These are phyloP conservation scores for Citrullus amarus DNA, from an alignment of 306 rosid genomes.

Conservation along the genomic window DNA sequence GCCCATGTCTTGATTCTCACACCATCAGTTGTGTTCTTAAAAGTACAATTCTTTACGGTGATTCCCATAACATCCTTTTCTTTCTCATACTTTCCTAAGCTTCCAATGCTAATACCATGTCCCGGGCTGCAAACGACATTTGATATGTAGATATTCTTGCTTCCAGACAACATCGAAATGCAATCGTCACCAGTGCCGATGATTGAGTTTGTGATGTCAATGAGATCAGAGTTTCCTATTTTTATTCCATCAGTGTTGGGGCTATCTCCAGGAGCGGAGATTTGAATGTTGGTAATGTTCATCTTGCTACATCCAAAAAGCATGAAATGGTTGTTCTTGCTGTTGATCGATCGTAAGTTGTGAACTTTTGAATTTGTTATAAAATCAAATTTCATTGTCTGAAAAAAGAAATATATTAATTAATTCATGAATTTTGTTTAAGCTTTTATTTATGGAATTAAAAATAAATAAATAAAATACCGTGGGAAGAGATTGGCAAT, in stretches of 20 bases:
- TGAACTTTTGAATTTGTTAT: conserved; percentile 31
- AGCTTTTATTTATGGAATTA: not conserved
- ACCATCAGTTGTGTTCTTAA: conserved; percentile 31
- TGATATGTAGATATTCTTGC: conserved; percentile 15
- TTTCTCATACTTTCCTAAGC: conserved; percentile 25
- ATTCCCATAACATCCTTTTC: conserved; percentile 31
- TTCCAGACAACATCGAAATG: conserved; percentile 34
- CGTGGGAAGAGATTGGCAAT: conserved; percentile 23
- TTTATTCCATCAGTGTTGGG: conserved; percentile 76
- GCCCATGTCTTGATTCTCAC: conserved; percentile 65
- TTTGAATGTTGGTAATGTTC: conserved; percentile 13
- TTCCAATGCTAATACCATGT: conserved; percentile 63
- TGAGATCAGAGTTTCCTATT: conserved; percentile 18
- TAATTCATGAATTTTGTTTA: not conserved
- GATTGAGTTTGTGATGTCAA: conserved; percentile 8
- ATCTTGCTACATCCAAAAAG: conserved; percentile 30
- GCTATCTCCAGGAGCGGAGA: conserved; percentile 33
- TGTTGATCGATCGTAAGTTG: conserved; percentile 29
- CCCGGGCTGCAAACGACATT: conserved; percentile 50
- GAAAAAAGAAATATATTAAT: not conserved
- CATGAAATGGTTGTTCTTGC: conserved; percentile 35
- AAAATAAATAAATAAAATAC: conserved; percentile 10
- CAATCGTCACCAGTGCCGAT: conserved; percentile 59
- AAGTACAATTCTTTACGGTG: conserved; percentile 29
- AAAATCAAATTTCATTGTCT: conserved; percentile 45